Conservation (phyloP, 1,284 basidiomycete genomes). For the Apiotrichum laibachii region DNA sequence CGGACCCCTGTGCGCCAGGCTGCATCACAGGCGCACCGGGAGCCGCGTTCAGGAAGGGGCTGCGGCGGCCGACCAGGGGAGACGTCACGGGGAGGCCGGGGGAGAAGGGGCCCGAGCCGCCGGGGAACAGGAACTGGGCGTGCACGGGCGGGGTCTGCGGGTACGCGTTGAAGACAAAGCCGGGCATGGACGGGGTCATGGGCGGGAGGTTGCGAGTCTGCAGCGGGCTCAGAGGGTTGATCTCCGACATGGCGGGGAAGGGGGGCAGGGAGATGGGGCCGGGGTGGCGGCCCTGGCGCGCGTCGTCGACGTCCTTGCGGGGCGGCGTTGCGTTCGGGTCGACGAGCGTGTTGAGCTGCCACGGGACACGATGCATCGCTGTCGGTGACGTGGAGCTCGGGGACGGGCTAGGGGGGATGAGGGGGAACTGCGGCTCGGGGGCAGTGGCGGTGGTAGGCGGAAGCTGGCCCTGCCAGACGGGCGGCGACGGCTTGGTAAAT, state of each 20-base stretch:
- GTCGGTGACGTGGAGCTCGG: slow-evolving; percentile 10
- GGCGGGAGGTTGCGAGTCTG: slow-evolving; percentile 47
- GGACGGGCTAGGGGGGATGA: neutral
- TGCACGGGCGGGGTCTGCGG: slow-evolving; percentile 50
- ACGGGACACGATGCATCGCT: slow-evolving; percentile 19
- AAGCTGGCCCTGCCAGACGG: slow-evolving; percentile 7
- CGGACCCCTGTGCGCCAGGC: slow-evolving; percentile 30
- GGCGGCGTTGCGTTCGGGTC: neutral
- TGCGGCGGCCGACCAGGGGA: slow-evolving; percentile 38
- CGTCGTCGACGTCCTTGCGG: neutral
- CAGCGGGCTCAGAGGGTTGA: slow-evolving; percentile 43
- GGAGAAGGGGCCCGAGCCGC: slow-evolving; percentile 48
- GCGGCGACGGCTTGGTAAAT: slow-evolving; percentile 11
- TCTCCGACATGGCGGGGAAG: slow-evolving; percentile 32
- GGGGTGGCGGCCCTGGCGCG: slow-evolving; percentile 29
- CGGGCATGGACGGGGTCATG: slow-evolving; percentile 53
- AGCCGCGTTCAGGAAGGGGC: slow-evolving; percentile 50
- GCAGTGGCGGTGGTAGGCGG: neutral
- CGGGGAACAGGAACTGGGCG: slow-evolving; percentile 42
- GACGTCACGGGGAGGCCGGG: slow-evolving; percentile 48
- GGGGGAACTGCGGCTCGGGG: neutral
- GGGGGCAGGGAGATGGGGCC: slow-evolving; percentile 46
- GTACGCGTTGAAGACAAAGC: slow-evolving; percentile 51
- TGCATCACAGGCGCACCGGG: slow-evolving; percentile 50
- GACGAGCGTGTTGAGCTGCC: slow-evolving; percentile 27